Percentiles rank a stretch among this genome's conserved stretches.
Evolutionary conservation across 2,329 filamentous ascomycete species (phyloP).

Genomic region (Colletotrichum salicis): DNA sequence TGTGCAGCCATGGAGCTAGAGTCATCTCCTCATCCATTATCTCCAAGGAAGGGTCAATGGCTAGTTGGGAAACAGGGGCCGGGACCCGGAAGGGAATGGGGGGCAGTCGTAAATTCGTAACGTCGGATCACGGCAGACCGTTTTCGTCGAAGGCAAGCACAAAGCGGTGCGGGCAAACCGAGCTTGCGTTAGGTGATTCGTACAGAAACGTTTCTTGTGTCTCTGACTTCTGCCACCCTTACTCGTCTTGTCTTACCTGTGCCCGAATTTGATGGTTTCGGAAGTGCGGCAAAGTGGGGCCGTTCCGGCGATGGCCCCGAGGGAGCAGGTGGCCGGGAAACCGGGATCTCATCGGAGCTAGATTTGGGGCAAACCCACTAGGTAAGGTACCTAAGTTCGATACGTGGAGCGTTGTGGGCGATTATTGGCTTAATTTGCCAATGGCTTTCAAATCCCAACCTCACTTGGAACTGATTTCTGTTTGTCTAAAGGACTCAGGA

Average conservation of each 20-base stretch:
- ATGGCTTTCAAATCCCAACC: too few species aligned
- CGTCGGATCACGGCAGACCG: conserved; percentile 9
- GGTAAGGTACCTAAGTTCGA: too few species aligned
- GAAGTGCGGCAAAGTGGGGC: not conserved
- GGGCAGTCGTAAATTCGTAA: not conserved
- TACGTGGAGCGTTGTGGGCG: too few species aligned
- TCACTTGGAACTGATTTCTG: too few species aligned
- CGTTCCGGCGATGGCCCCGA: too few species aligned
- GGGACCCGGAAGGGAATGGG: not conserved
- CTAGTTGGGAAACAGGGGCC: not conserved
- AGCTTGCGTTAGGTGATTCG: not conserved
- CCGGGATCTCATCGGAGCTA: not conserved
- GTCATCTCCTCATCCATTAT: too few species aligned
- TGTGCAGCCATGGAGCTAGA: too few species aligned
- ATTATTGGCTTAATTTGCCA: too few species aligned
- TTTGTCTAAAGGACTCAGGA: too few species aligned
- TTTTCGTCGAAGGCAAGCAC: conserved; percentile 2
- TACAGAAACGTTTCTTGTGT: not conserved
- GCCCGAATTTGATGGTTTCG: not conserved
- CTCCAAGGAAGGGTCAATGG: not conserved
- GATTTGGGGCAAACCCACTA: too few species aligned
- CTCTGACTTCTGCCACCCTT: not conserved
- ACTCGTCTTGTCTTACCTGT: not conserved
- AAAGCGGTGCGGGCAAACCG: not conserved
- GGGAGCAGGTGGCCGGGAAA: too few species aligned